Percentiles rank a stretch among this genome's conserved stretches.
These are phyloP conservation scores for Limonium bicolor DNA, from an alignment of 148 eudicot genomes.

Conservation along the genomic window DNA sequence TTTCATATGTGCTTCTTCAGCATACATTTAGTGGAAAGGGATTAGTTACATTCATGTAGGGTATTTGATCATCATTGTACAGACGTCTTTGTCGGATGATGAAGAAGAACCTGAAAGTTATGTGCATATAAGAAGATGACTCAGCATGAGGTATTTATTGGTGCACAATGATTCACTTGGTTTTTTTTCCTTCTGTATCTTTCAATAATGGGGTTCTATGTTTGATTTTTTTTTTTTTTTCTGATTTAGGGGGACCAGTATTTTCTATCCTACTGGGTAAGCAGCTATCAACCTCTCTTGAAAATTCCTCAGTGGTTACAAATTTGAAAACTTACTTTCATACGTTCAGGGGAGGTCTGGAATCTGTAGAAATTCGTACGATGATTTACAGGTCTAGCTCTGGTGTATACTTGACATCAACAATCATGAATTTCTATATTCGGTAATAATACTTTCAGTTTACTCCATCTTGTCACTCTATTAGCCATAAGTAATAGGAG, in stretches of 20 bases:
- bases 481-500: constrained; percentile 3
- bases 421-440: constrained; percentile 84
- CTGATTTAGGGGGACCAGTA: too few species aligned
- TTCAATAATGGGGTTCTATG: not conserved
- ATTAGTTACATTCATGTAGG: too few species aligned
- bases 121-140: constrained; percentile 16
- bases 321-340: not conserved
- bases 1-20: too few species aligned
- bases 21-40: too few species aligned
- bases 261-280: too few species aligned
- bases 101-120: constrained; percentile 30
- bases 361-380: constrained; percentile 48
- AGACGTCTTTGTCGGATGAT: constrained; percentile 54
- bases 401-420: constrained; percentile 59
- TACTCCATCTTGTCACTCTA: constrained; percentile 1
- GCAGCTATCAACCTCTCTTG: too few species aligned
- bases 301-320: too few species aligned
- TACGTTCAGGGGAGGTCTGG: constrained; percentile 50
- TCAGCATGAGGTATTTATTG: constrained; percentile 15
- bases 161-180: not conserved
- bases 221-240: too few species aligned
- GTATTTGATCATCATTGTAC: constrained; percentile 13
- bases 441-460: constrained; percentile 26
- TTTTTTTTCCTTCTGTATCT: not conserved
- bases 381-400: constrained; percentile 66